Evolutionary conservation across 1,139 yeast genomes (phyloP).

Genomic region (Candida gigantensis): DNA sequence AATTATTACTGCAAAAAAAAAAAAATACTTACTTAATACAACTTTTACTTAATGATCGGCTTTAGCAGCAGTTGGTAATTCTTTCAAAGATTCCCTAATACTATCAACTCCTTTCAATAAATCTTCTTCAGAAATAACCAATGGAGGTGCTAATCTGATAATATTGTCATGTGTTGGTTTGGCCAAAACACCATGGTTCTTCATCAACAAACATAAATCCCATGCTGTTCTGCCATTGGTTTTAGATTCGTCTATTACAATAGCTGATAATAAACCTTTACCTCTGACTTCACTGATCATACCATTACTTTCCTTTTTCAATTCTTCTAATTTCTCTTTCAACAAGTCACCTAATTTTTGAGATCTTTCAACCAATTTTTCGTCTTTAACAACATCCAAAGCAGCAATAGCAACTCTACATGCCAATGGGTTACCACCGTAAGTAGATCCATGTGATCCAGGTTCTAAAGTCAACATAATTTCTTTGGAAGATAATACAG

Average conservation of each 20-base stretch:
- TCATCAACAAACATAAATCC: slow-evolving; percentile 92
- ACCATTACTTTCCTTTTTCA: slow-evolving; percentile 64
- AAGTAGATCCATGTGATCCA: slow-evolving; percentile 97
- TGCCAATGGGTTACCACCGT: slow-evolving; percentile 97
- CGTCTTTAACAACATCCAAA: slow-evolving; percentile 84
- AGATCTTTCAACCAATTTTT: slow-evolving; percentile 81
- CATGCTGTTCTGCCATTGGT: slow-evolving; percentile 93
- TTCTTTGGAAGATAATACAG: slow-evolving; percentile 83
- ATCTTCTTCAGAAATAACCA: slow-evolving; percentile 87
- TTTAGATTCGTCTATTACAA: slow-evolving; percentile 82
- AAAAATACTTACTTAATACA: slow-evolving; percentile 13
- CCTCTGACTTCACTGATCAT: slow-evolving; percentile 92
- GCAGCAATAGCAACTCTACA: slow-evolving; percentile 96
- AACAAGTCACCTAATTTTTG: slow-evolving; percentile 68
- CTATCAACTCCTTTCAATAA: slow-evolving; percentile 76
- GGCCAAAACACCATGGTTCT: slow-evolving; percentile 85
- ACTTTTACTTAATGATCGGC: slow-evolving; percentile 35
- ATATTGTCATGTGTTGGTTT: slow-evolving; percentile 97
- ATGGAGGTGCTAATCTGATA: slow-evolving; percentile 94
- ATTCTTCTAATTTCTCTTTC: slow-evolving; percentile 62
- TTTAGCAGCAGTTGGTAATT: slow-evolving; percentile 56
- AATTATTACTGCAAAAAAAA: not conserved
- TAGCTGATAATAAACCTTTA: slow-evolving; percentile 83
- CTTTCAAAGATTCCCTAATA: slow-evolving; percentile 61
- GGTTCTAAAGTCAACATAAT: slow-evolving; percentile 90